Conservation (phyloP, 805 yeast species). For the Candida maltosa region DNA sequence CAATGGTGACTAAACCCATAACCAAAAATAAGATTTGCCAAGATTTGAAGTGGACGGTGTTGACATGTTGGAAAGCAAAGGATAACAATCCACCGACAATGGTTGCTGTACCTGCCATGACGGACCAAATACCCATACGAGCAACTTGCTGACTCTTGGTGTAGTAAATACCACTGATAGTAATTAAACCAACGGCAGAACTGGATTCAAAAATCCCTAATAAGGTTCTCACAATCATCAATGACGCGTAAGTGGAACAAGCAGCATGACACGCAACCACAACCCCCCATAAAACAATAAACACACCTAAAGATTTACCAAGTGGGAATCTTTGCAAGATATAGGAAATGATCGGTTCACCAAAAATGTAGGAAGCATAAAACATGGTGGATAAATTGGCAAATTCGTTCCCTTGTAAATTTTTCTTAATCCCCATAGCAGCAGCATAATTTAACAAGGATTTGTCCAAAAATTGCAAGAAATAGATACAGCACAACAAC, state of each 20-base stretch:
- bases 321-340: conserved; percentile 50
- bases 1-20: conserved; percentile 51
- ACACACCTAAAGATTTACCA: conserved; percentile 46
- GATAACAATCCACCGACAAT: conserved; percentile 44
- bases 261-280: conserved; percentile 51
- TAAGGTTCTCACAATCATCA: conserved; percentile 53
- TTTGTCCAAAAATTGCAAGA: conserved; percentile 58
- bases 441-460: conserved; percentile 59
- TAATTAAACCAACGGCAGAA: conserved; percentile 53
- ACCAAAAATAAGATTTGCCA: conserved; percentile 62
- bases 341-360: conserved; percentile 44
- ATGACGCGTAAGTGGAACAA: conserved; percentile 47
- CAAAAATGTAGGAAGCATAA: conserved; percentile 51
- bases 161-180: conserved; percentile 63
- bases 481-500: conserved; percentile 50
- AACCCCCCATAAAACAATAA: conserved; percentile 52
- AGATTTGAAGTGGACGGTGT: conserved; percentile 36
- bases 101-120: conserved; percentile 57
- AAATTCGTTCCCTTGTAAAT: conserved; percentile 46
- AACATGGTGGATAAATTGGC: conserved; percentile 53
- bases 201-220: conserved; percentile 55
- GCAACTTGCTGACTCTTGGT: conserved; percentile 48
- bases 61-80: conserved; percentile 53
- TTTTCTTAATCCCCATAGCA: conserved; percentile 57
- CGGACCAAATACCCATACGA: conserved; percentile 55